Evolutionary conservation across 2,329 filamentous ascomycete species (phyloP).

Genomic region (Tolypocladium pustulatum): DNA sequence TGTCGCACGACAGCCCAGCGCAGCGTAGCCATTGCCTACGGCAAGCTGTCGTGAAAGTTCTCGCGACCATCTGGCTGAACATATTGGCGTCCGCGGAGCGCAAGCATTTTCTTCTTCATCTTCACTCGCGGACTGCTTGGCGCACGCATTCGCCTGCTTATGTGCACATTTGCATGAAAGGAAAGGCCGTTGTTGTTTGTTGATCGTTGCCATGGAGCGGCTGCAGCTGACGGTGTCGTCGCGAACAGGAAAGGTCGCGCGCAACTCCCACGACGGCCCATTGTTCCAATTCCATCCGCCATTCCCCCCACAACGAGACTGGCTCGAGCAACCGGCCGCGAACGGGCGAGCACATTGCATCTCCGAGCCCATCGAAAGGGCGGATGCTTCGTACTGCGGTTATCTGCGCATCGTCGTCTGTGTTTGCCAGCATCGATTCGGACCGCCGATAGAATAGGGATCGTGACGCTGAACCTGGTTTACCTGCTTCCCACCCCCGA

Average conservation of each 20-base stretch:
- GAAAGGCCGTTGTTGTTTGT: neutral
- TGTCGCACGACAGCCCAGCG: neutral
- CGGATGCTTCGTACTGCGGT: neutral
- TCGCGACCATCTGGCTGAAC: neutral
- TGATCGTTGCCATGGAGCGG: neutral
- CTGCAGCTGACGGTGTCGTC: neutral
- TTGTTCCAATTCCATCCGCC: neutral
- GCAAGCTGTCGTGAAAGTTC: too few relatives aligned
- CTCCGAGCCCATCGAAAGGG: neutral
- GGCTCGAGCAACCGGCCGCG: neutral
- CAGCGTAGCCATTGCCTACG: neutral
- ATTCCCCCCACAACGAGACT: neutral
- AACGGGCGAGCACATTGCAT: neutral
- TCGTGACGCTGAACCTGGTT: neutral
- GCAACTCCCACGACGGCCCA: neutral
- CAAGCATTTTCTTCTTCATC: neutral
- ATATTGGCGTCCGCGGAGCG: neutral
- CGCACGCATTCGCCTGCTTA: neutral
- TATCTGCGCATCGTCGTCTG: neutral
- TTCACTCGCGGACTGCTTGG: neutral
- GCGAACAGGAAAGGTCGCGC: neutral
- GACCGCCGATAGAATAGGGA: neutral
- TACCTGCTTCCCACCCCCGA: too few relatives aligned
- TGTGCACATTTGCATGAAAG: neutral
- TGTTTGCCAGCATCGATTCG: neutral